Evolutionary conservation across 192 early-diverging fungal species (phyloP), one percentile per base, ranked within the genome.

Genomic region (Coemansia sp.): DNA sequence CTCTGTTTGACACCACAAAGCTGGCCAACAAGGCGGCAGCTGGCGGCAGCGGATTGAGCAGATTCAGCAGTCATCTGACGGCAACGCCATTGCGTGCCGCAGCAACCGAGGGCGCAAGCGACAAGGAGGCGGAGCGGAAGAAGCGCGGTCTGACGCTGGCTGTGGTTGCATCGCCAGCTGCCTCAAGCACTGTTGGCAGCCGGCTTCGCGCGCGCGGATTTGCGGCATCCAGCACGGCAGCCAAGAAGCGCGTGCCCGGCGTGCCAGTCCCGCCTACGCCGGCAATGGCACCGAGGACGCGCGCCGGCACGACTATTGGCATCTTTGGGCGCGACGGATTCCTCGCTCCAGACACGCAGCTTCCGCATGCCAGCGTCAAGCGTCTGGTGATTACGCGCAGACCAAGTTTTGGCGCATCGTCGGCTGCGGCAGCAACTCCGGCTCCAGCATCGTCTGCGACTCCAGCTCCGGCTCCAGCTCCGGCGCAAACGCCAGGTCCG

Each of bases 151-250:
- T 87, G n/a, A 86, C 86, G 6, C 87, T 92, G 43, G 86, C 92
- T 63, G 87, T 89, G 62, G 89, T 91, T 44, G 76, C 91, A 48
- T 89, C 90, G 6, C 93, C 97, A 53, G 86, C 89, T 45, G 85
- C 85, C 39, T 79, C 86, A 0, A 83, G 87, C 26, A 77, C 87
- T 0, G 85, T 87, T 42, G 52, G 67, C 66, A 75, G 63, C 40
- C 61, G 87, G 38, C 87, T 95, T 54, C 91, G 91, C 63, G 69
- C 91, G 19, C 88, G 92, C n/a, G 92, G 93, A 0, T 91, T 91
- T 68, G 85, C 82, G 1, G 81, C 85, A 6, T 66, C 87, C 0
- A 71, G 69, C 9, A 52, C 16, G 16, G 48, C 69, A n/a, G 47
- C 71, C 39, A 85, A 67, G 39, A 59, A 41, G 39, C 71, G 44